These are phyloP conservation scores for Verticillium longisporum DNA, from an alignment of 2,329 filamentous ascomycete genomes.

Conservation along the genomic window DNA sequence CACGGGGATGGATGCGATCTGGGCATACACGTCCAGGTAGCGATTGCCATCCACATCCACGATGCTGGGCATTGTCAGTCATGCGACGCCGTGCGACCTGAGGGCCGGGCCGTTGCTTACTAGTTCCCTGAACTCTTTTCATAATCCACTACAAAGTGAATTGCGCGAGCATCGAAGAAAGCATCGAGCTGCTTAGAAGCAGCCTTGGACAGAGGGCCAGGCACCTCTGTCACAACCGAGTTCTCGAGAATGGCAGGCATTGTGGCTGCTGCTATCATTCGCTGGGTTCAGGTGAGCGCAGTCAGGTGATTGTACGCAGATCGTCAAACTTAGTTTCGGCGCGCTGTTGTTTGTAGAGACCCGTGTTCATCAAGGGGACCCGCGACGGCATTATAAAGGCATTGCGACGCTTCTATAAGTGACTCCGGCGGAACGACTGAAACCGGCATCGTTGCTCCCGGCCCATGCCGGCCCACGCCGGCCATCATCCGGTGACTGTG, in stretches of 20 bases:
- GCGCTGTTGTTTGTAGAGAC: not conserved
- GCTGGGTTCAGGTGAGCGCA: not conserved
- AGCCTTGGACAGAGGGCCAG: slow-evolving; percentile 31
- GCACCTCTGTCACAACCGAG: slow-evolving; percentile 28
- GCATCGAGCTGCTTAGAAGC: slow-evolving; percentile 33
- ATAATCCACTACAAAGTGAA: slow-evolving; percentile 47
- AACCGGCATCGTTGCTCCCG: not conserved
- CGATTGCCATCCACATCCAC: slow-evolving; percentile 43
- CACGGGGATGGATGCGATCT: slow-evolving; percentile 78
- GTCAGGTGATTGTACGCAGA: not conserved
- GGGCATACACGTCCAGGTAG: slow-evolving; percentile 56
- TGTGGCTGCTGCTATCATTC: slow-evolving; percentile 2
- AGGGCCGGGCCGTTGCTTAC: slow-evolving; percentile 11
- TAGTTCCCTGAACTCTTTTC: slow-evolving; percentile 46
- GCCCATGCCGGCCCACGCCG: not conserved
- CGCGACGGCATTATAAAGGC: not conserved
- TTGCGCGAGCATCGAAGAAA: slow-evolving; percentile 44
- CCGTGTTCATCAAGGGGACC: not conserved
- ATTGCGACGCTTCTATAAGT: not conserved
- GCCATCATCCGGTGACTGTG: not conserved
- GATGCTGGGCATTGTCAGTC: slow-evolving; percentile 20
- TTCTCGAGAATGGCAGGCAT: slow-evolving; percentile 26
- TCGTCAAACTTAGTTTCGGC: not conserved
- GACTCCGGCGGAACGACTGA: not conserved
- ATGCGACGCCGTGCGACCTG: not conserved